phyloP scores from a whole-genome alignment of 73 alveolate species.

The Diophrys appendiculata region DNA sequence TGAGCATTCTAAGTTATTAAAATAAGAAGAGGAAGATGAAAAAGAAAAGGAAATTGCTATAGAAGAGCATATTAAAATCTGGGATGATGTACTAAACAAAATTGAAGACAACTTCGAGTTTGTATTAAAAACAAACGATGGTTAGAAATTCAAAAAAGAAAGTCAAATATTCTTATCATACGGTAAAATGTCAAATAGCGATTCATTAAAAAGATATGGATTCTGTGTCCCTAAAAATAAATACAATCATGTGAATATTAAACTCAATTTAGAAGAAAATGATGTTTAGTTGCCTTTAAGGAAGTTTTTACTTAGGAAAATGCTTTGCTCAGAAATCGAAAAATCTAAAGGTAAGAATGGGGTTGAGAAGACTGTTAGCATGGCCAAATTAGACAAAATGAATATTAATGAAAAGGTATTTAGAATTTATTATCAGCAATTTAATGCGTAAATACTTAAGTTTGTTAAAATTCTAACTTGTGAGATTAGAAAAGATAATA shows the following conservation, averaged over 20 bases:
- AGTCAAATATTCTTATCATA: slow-evolving; percentile 56
- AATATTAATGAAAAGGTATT: slow-evolving; percentile 36
- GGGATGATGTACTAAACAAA: slow-evolving; percentile 28
- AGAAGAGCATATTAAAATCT: slow-evolving; percentile 34
- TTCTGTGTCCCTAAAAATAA: slow-evolving; percentile 58
- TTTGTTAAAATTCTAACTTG: slow-evolving; percentile 37
- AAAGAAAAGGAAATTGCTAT: slow-evolving; percentile 9
- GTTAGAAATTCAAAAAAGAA: slow-evolving; percentile 39
- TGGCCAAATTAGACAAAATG: neutral
- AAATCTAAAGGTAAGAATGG: slow-evolving; percentile 19
- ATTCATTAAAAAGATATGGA: slow-evolving; percentile 59
- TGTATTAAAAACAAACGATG: slow-evolving; percentile 34
- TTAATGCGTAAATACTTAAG: slow-evolving; percentile 35
- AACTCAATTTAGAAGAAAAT: slow-evolving; percentile 32
- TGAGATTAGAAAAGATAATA: slow-evolving; percentile 31
- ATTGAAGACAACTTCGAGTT: slow-evolving; percentile 55
- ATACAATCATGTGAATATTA: slow-evolving; percentile 68
- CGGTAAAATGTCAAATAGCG: slow-evolving; percentile 67
- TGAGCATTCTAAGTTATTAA: no score
- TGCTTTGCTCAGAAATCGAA: slow-evolving; percentile 2
- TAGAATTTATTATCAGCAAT: slow-evolving; percentile 25
- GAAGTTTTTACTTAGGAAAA: slow-evolving; percentile 22
- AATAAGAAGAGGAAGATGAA: neutral
- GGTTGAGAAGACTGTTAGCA: no score
- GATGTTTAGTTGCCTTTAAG: slow-evolving; percentile 44